A percentile compares a stretch with the other conserved stretches of the same genome.
These are phyloP conservation scores for Cetradonia linearis DNA, from an alignment of 495 filamentous ascomycete genomes.

Conservation along the genomic window DNA sequence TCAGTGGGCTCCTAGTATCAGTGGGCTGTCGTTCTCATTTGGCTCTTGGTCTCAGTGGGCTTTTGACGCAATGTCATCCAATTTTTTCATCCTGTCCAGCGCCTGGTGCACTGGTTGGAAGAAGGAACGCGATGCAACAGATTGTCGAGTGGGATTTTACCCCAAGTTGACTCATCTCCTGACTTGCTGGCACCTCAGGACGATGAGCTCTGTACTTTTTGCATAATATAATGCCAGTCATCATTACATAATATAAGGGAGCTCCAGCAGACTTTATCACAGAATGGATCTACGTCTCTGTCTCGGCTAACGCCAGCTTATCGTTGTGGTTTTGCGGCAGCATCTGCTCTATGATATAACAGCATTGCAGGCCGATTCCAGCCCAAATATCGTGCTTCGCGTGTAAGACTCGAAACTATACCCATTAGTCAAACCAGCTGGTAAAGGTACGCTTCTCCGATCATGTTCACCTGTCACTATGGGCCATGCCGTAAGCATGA, in stretches of 20 bases:
- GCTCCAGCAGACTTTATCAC: not conserved
- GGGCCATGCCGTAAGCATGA: too few species aligned
- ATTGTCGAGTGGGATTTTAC: not conserved
- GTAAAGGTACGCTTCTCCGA: too few species aligned
- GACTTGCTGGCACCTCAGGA: not conserved
- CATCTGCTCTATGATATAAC: too few species aligned
- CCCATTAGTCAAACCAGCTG: too few species aligned
- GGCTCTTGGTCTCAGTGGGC: not conserved
- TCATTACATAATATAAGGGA: not conserved
- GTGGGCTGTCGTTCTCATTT: not conserved
- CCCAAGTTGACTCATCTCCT: not conserved
- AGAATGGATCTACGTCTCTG: not conserved
- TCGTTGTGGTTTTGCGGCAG: not conserved
- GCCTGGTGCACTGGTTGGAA: not conserved
- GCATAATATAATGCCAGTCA: not conserved
- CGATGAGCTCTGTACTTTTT: not conserved
- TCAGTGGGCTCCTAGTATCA: not conserved
- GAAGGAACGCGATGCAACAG: not conserved
- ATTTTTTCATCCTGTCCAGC: not conserved
- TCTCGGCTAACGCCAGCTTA: not conserved
- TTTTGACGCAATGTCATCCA: not conserved
- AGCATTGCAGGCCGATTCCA: too few species aligned
- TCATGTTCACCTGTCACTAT: too few species aligned
- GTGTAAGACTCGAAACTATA: too few species aligned
- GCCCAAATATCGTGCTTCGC: too few species aligned